Conservation (phyloP, 1,139 yeast species). For the Candida mesenterica region DNA sequence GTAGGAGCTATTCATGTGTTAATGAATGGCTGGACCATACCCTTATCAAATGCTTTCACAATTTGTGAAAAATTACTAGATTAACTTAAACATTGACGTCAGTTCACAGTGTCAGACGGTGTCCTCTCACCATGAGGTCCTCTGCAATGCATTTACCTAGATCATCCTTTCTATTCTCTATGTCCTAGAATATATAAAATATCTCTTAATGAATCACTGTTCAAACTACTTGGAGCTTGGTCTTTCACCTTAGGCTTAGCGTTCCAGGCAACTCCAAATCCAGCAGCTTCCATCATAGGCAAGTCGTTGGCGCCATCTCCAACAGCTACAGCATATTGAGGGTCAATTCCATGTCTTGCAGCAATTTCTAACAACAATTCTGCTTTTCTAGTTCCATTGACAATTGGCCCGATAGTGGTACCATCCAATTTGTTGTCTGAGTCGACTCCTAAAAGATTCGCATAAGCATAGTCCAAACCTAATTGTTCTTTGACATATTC, state of each 20-base stretch:
- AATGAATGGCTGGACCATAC: no score
- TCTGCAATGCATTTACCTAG: no score
- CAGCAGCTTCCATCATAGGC: constrained; percentile 88
- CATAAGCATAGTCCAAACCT: constrained; percentile 83
- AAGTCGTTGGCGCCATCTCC: constrained; percentile 98
- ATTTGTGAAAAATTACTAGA: no score
- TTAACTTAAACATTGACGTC: no score
- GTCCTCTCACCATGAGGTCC: no score
- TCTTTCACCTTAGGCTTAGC: constrained; percentile 91
- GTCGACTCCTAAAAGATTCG: constrained; percentile 67
- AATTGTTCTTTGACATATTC: constrained; percentile 64
- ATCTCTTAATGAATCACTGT: constrained; percentile 67
- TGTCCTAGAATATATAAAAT: constrained; percentile 81
- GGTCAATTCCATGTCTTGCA: constrained; percentile 53
- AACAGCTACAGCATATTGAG: constrained; percentile 69
- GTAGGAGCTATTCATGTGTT: no score
- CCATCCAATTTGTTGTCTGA: constrained; percentile 53
- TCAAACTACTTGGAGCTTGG: constrained; percentile 79
- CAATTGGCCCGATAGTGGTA: constrained; percentile 67
- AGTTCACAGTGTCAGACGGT: no score
- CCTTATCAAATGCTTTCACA: no score
- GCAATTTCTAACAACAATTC: constrained; percentile 70
- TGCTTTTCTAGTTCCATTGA: constrained; percentile 85
- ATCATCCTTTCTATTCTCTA: constrained; percentile 1
- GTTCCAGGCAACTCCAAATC: constrained; percentile 95